These are phyloP conservation scores for Nemania serpens DNA, from an alignment of 2,329 filamentous ascomycete species.

Conservation along the genomic window DNA sequence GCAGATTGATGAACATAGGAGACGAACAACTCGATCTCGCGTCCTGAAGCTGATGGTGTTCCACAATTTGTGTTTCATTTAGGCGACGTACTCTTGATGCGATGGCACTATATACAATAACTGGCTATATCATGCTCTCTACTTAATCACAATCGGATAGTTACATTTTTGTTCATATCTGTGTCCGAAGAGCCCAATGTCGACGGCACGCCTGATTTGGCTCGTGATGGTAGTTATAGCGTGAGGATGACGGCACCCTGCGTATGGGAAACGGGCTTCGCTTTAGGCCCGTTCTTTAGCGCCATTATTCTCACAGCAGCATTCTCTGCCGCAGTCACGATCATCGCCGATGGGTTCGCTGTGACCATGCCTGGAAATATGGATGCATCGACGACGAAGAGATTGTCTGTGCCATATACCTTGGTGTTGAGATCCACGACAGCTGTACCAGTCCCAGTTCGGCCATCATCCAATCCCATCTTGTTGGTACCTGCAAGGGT, in stretches of 20 bases:
- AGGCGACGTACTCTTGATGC: not conserved
- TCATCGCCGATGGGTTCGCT: slow-evolving; percentile 63
- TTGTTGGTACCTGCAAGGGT: slow-evolving; percentile 54
- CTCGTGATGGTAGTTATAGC: slow-evolving; percentile 7
- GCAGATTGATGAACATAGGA: not conserved
- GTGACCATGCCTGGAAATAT: slow-evolving; percentile 73
- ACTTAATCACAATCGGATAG: slow-evolving; percentile 3
- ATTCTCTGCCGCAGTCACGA: slow-evolving; percentile 47
- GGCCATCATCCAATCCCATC: slow-evolving; percentile 61
- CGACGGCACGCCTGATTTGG: not conserved
- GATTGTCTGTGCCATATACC: slow-evolving; percentile 71
- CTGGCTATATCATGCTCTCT: not conserved
- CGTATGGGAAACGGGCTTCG: slow-evolving; percentile 25
- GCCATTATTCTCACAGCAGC: slow-evolving; percentile 42
- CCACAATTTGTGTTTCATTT: not conserved
- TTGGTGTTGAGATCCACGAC: slow-evolving; percentile 68
- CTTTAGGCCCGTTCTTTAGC: slow-evolving; percentile 33
- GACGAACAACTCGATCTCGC: not conserved
- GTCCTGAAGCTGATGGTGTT: not conserved
- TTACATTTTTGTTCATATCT: not conserved
- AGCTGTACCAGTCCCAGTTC: slow-evolving; percentile 56
- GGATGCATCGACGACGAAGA: slow-evolving; percentile 70
- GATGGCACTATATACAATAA: slow-evolving; percentile 19
- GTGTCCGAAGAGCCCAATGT: slow-evolving; percentile 28
- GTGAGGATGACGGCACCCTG: slow-evolving; percentile 34